phyloP scores from a whole-genome alignment of 495 filamentous ascomycete species.

The Lasiosphaeris hirsuta region DNA sequence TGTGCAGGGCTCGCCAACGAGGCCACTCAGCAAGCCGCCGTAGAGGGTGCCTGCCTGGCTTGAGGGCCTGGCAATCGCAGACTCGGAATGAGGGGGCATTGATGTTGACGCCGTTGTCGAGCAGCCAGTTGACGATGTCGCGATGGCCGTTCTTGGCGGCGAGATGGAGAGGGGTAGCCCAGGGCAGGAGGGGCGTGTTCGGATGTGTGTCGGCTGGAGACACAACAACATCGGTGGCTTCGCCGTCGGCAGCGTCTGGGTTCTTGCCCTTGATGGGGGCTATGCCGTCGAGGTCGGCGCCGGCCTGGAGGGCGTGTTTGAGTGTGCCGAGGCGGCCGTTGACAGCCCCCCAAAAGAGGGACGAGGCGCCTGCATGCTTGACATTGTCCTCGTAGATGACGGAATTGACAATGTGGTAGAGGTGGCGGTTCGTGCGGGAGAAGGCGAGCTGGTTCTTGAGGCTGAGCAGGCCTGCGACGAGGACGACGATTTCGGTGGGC shows the following conservation, averaged over 20 bases:
- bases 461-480: constrained; percentile 26
- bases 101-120: constrained; percentile 33
- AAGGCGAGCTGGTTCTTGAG: constrained; percentile 20
- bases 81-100: constrained; percentile 25
- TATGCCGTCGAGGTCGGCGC: constrained; percentile 17
- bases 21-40: constrained; percentile 14
- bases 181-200: constrained; percentile 13
- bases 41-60: constrained; percentile 14
- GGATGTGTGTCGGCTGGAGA: constrained; percentile 6
- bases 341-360: constrained; percentile 25
- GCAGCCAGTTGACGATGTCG: constrained; percentile 29
- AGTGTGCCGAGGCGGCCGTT: constrained; percentile 25
- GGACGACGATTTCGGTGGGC: constrained; percentile 25
- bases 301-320: constrained; percentile 23
- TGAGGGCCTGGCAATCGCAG: constrained; percentile 27
- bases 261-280: no score
- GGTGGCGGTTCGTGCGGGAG: constrained; percentile 14
- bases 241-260: not conserved
- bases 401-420: constrained; percentile 21
- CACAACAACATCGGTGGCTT: not conserved
- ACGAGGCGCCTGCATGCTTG: constrained; percentile 2
- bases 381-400: constrained; percentile 25
- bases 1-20: constrained; percentile 36
- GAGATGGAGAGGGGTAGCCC: constrained; percentile 26
- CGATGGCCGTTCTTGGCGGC: constrained; percentile 31